These are phyloP conservation scores for Ilex aquifolium DNA, from an alignment of 257 asterid genomes.

Conservation along the genomic window DNA sequence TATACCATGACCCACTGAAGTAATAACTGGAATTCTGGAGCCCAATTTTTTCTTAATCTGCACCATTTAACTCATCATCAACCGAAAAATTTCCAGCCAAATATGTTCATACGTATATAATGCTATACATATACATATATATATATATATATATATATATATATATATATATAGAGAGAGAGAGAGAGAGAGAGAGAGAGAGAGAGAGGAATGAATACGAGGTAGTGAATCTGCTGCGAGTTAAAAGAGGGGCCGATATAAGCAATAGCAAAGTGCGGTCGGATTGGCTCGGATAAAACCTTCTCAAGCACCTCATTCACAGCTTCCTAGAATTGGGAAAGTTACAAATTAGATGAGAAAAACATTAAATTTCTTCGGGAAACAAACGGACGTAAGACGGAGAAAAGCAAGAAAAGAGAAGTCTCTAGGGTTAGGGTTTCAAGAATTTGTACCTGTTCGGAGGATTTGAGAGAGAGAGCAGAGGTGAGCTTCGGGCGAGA, in stretches of 20 bases:
- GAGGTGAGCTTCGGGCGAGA: constrained; percentile 61
- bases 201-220: constrained; percentile 28
- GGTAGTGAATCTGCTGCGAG: constrained; percentile 37
- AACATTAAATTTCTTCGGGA: no score
- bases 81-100: background rate
- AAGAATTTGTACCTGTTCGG: constrained; percentile 34
- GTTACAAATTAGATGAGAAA: no score
- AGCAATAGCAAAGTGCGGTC: constrained; percentile 79
- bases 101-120: background rate
- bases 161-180: background rate
- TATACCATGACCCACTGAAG: constrained; percentile 52
- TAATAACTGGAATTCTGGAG: constrained; percentile 42
- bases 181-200: constrained; percentile 1
- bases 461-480: constrained; percentile 53
- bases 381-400: no score
- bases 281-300: constrained; percentile 61
- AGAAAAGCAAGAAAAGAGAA: no score
- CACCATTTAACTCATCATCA: constrained; percentile 12
- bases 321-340: constrained; percentile 39
- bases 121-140: constrained; percentile 1
- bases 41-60: constrained; percentile 56
- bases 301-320: constrained; percentile 64
- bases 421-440: no score
- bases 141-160: constrained; percentile 2
- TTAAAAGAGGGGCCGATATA: constrained; percentile 45